phyloP scores from a whole-genome alignment of 768 basidiomycete species.

The Daedaleopsis sinensis region DNA sequence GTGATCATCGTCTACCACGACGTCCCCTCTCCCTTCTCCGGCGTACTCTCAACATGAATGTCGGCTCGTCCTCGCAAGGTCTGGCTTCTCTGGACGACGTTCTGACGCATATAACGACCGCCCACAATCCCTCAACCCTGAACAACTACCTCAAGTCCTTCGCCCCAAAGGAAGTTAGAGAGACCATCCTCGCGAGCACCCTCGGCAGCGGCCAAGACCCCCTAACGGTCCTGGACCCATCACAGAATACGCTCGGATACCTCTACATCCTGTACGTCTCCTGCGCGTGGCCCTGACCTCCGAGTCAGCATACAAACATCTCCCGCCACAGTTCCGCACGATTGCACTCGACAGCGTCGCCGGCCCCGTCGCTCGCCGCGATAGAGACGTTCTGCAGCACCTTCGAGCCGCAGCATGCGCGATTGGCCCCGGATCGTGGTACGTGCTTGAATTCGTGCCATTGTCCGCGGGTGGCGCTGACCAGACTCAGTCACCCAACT shows the following conservation, averaged over 20 bases:
- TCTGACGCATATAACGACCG: conserved; percentile 10
- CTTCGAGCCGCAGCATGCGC: conserved; percentile 67
- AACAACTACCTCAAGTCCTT: conserved; percentile 27
- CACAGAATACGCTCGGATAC: conserved; percentile 61
- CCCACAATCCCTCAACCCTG: conserved; percentile 2
- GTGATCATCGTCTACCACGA: conserved; percentile 13
- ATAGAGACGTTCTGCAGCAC: conserved; percentile 60
- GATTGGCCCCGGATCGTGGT: conserved; percentile 74
- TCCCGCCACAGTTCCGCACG: conserved; percentile 57
- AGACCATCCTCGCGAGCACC: conserved; percentile 54
- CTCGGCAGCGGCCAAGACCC: conserved; percentile 71
- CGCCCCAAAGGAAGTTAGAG: conserved; percentile 59
- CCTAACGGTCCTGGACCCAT: conserved; percentile 57
- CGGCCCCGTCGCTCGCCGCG: conserved; percentile 42
- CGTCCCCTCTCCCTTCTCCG: background rate
- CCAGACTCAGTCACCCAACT: conserved; percentile 57
- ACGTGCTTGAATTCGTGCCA: conserved; percentile 5
- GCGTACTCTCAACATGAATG: background rate
- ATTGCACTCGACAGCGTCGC: conserved; percentile 43
- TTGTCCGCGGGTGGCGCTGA: conserved; percentile 14
- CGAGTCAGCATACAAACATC: background rate
- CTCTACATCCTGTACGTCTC: conserved; percentile 72
- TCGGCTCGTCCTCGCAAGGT: conserved; percentile 8
- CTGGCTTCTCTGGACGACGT: conserved; percentile 15
- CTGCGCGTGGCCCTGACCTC: background rate